Base-by-base conservation (phyloP, 805 yeast genomes). In the Myxozyma sirexii region DNA sequence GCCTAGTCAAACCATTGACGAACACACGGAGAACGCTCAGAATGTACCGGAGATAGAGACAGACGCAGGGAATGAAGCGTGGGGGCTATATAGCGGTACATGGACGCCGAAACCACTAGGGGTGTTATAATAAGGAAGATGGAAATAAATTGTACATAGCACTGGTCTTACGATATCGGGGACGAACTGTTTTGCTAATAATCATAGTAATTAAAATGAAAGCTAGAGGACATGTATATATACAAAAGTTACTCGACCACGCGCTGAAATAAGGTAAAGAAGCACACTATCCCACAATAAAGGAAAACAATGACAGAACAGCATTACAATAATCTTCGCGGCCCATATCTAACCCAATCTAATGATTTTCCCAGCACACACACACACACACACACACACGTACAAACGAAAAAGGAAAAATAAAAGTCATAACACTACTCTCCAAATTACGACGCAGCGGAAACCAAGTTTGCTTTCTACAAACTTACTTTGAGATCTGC, bases 101-200 rank as follows among this genome's bases (percentile, higher is more conserved):
- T 57, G 61, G 61, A 31, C 33, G 15, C 45, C 57, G 26, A 27
- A 48, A 17, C 61, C 61, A 8, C 23, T 57, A 6, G 61, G 61
- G 7, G 60, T 52, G 4, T 38, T 56, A 29, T 56, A 41, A 31
- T 10, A n/a, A 6, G 15, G 6, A 15, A n/a, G 13, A 10, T 50
- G 15, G 13, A 19, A 29, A n/a, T n/a, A n/a, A n/a, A n/a, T n/a
- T n/a, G n/a, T n/a, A n/a, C n/a, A n/a, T n/a, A n/a, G n/a, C n/a
- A n/a, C n/a, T n/a, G n/a, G n/a, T n/a, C n/a, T n/a, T n/a, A n/a
- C n/a, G n/a, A n/a, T n/a, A n/a, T n/a, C n/a, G n/a, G n/a, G n/a
- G n/a, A n/a, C n/a, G n/a, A n/a, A n/a, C n/a, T n/a, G n/a, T n/a
- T 4, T 27, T 3, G 41, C 21, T 13, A 24, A 37, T 21, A 23